Evolutionary conservation across 1,139 yeast species (phyloP), one percentile per base, ranked within the genome.

Genomic region (Yamadazyma blattariae): DNA sequence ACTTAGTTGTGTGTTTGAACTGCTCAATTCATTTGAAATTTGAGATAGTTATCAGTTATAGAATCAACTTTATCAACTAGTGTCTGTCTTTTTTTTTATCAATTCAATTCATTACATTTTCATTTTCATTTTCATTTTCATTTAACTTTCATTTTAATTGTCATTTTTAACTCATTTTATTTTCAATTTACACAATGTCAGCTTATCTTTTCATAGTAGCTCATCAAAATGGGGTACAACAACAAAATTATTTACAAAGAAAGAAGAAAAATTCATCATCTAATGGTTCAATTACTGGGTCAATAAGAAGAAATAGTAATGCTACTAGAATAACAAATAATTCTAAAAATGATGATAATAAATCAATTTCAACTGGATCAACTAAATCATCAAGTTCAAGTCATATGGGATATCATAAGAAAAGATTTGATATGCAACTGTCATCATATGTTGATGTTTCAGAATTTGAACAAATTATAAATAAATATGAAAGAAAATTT

Each of bases 401-500:
- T 4, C 12, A 23, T 11, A 29, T 33, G 8, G 27, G 40, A 7
- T 15, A 24, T 9, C 31, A 23, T 12, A 32, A 21, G 8, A 41
- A 29, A 29, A 37, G 28, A 26, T 41, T 42, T 23, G 47, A 46
- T 30, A 35, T 39, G 15, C 38, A 32, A 15, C 35, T 43, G 4
- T 38, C 39, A 10, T 31, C 30, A 7, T 45, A 45, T 30, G 38
- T 44, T 18, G 34, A 40, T 10, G 29, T 38, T 6, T 30, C 42
- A 2, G 20, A 44, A 1, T 41, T 44, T 27, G 61, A 53, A 27
- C 40, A 32, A 25, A 50, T 45, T 21, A 32, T 51, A 10, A 34
- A 40, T 7, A 48, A 41, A 20, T 58, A 47, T 40, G 54, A 56
- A 32, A 26, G 32, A 9, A 41, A 42, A 13, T 46, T 45, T 33